Percentiles rank a stretch among this genome's conserved stretches.
Conservation (phyloP, 805 yeast species). For the Cyberlindnera euphorbiae region DNA sequence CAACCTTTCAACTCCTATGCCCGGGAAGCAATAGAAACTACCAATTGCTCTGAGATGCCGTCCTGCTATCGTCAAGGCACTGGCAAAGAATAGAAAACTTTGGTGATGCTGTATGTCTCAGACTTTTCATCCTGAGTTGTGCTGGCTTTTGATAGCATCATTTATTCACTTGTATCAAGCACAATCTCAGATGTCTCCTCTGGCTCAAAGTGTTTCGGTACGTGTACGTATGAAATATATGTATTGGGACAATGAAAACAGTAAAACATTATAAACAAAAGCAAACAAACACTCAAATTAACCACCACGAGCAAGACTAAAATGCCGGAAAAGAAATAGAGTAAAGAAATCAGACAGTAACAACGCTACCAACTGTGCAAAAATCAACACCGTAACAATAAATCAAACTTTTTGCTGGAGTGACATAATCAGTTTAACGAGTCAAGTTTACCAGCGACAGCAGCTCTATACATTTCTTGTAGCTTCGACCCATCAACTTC, state of each 20-base stretch:
- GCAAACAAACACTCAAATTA: background rate
- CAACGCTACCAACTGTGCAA: too few relatives aligned
- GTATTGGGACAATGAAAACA: background rate
- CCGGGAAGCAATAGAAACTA: slow-evolving; percentile 6
- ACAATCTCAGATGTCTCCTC: too few relatives aligned
- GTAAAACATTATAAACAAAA: background rate
- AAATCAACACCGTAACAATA: too few relatives aligned
- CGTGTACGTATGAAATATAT: too few relatives aligned
- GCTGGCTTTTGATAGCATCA: too few relatives aligned
- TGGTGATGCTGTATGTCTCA: too few relatives aligned
- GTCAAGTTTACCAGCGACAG: slow-evolving; percentile 24
- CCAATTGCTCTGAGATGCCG: slow-evolving; percentile 17
- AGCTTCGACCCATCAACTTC: slow-evolving; percentile 13
- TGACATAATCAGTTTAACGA: slow-evolving; percentile 18
- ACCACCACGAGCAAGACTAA: background rate
- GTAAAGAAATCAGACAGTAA: background rate
- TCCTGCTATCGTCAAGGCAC: slow-evolving; percentile 16
- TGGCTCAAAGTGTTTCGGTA: too few relatives aligned
- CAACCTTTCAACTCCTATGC: slow-evolving; percentile 1
- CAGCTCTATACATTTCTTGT: slow-evolving; percentile 26
- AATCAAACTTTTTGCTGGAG: too few relatives aligned
- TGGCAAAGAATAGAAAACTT: slow-evolving; percentile 16
- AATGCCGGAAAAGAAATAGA: background rate
- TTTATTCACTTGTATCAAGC: background rate
- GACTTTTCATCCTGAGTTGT: too few relatives aligned